These are phyloP conservation scores for Psilocybe subaeruginosa DNA, from an alignment of 768 basidiomycete species.

Conservation along the genomic window DNA sequence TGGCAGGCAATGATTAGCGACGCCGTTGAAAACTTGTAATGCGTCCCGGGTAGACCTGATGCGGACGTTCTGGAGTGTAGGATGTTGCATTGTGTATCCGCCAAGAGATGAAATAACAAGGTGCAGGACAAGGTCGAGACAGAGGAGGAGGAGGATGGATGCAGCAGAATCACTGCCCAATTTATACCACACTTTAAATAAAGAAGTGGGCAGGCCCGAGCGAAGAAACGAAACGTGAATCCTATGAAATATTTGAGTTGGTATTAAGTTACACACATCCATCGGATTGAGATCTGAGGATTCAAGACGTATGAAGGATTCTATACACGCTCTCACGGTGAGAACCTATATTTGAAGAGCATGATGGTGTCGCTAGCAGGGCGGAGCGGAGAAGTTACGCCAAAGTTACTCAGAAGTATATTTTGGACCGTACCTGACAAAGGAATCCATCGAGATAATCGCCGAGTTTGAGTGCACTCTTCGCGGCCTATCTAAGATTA, in stretches of 20 bases:
- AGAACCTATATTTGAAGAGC: slow-evolving; percentile 32
- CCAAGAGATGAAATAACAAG: slow-evolving; percentile 11
- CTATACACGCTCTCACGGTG: slow-evolving; percentile 36
- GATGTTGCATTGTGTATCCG: slow-evolving; percentile 62
- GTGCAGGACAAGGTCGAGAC: slow-evolving; percentile 21
- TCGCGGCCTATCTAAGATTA: slow-evolving; percentile 44
- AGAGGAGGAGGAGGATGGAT: slow-evolving; percentile 20
- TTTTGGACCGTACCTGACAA: slow-evolving; percentile 37
- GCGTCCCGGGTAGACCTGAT: slow-evolving; percentile 81
- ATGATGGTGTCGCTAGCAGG: slow-evolving; percentile 41
- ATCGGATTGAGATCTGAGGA: slow-evolving; percentile 39
- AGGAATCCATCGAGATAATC: slow-evolving; percentile 34
- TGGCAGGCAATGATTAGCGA: slow-evolving; percentile 66
- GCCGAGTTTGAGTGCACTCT: slow-evolving; percentile 39
- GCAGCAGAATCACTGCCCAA: slow-evolving; percentile 16
- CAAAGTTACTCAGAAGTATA: slow-evolving; percentile 26
- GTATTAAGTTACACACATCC: slow-evolving; percentile 59
- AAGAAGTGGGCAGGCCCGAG: slow-evolving; percentile 34
- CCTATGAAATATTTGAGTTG: slow-evolving; percentile 58
- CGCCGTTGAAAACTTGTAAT: slow-evolving; percentile 80
- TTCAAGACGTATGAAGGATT: slow-evolving; percentile 44
- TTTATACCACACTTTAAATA: slow-evolving; percentile 31
- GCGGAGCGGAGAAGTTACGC: slow-evolving; percentile 39
- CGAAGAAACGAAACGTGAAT: slow-evolving; percentile 38
- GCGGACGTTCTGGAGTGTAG: slow-evolving; percentile 75